phyloP scores from a whole-genome alignment of 257 asterid species.

The Coffea eugenioides region DNA sequence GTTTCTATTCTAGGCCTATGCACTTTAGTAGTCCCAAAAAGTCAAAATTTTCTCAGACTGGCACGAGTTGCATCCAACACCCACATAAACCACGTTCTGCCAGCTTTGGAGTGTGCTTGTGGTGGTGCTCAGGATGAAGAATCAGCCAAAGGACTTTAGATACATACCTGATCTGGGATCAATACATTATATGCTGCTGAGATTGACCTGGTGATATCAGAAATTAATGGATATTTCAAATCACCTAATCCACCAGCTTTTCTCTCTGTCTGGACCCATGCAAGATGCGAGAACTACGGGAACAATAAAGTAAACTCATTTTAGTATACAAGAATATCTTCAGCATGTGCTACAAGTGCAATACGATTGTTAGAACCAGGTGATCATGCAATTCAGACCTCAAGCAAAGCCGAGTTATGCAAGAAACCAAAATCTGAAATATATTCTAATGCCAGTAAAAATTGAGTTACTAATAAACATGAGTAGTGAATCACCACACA shows the following conservation, averaged over 20 bases:
- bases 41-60: neutral
- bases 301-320: conserved; percentile 26
- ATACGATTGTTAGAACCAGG: neutral
- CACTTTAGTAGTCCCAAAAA: neutral
- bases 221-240: conserved; percentile 74
- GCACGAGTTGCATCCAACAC: neutral
- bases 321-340: neutral
- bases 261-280: conserved; percentile 98
- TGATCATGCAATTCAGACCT: neutral
- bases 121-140: neutral
- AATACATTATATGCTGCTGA: conserved; percentile 63
- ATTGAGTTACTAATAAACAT: neutral
- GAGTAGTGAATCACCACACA: neutral
- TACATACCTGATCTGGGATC: conserved; percentile 71
- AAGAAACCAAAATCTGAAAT: neutral
- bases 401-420: neutral
- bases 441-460: neutral
- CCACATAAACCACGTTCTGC: neutral
- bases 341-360: neutral
- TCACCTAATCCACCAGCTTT: conserved; percentile 96
- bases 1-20: neutral
- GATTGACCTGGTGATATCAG: conserved; percentile 83
- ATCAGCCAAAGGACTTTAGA: neutral
- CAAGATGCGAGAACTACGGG: conserved; percentile 63
- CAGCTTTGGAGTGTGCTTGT: neutral